phyloP scores from a whole-genome alignment of 1,139 yeast species.

The Taphrina wiesneri region DNA sequence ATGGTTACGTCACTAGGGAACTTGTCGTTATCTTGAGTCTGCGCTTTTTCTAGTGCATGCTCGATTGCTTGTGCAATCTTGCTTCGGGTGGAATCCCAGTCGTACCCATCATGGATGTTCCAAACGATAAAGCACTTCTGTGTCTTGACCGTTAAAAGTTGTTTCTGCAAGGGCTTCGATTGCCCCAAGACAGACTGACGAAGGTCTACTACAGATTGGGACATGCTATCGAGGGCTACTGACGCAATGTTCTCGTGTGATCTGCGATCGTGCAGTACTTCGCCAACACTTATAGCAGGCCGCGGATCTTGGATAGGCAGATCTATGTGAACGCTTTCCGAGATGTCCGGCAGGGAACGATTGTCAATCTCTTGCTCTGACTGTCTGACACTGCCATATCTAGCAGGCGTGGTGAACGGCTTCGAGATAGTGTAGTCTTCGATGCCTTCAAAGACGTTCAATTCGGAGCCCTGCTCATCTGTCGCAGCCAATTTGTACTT shows the following conservation, averaged over 20 bases:
- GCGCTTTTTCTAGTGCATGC: conserved; percentile 52
- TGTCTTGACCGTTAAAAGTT: conserved; percentile 37
- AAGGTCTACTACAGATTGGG: neutral
- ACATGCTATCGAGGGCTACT: neutral
- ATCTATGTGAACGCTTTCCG: neutral
- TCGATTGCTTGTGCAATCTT: conserved; percentile 65
- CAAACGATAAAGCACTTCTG: conserved; percentile 49
- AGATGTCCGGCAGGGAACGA: neutral
- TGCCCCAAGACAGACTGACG: neutral
- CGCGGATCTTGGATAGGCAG: neutral
- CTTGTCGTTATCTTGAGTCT: neutral
- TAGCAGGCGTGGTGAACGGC: neutral
- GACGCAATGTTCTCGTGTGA: neutral
- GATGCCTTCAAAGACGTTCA: conserved; percentile 56
- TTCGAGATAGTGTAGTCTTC: conserved; percentile 48
- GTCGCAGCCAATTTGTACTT: conserved; percentile 43
- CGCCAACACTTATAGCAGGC: neutral
- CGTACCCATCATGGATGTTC: conserved; percentile 84
- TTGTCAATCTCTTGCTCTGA: no score
- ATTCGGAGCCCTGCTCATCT: conserved; percentile 41
- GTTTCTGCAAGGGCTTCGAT: neutral
- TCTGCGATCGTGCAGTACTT: neutral
- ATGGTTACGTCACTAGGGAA: neutral
- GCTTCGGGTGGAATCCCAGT: conserved; percentile 78
- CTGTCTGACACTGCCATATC: no score